Evolutionary conservation across 352 stramenopile species (phyloP), one percentile per base, ranked within the genome.

Genomic region (Globisporangium radiosum): DNA sequence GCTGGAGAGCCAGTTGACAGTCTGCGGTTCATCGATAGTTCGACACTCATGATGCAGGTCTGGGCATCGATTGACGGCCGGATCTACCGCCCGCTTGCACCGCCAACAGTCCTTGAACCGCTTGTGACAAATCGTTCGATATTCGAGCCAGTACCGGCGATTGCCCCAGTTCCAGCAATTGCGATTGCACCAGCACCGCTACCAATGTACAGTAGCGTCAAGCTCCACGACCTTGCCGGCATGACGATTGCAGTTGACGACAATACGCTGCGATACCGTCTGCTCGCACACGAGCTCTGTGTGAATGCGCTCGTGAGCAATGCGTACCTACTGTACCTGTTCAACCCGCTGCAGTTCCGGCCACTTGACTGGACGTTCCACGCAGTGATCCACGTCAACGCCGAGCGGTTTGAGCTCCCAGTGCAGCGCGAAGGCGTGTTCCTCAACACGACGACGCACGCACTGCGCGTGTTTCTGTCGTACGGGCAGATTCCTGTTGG

Each of bases 181-280:
- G 11, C 40, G 14, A 45, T 37, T 54, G 19, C 51, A 57, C 19
- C 59, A 67, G 2, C 54, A 52, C 25, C 54, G 38, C 40, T 0
- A 14, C 50, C 48, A n/a, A 55, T 58, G 38, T 88, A 87, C 50
- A 58, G 66, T 19, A 59, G 66, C 2, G 54, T 89, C 38, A 88
- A 87, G 49, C 72, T 94, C 15, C 85, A 94, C 58, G 85, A 94
- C 55, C 68, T 94, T 48, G 87, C 85, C 4, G 85, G 85, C 0
- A 92, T 94, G 85, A 91, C 82, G 7, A 90, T 94, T 60, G 69
- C 72, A 60, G 85, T 92, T 44, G 85, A 94, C 51, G 85, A 94
- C 66, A 92, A 92, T 67, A 92, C 79, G 55, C 63, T 94, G 42
- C 73, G 82, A 15, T 94, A 92, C 65, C 65, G 68, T n/a, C 64